A percentile compares a stretch with the other conserved stretches of the same genome.
Evolutionary conservation across 495 filamentous ascomycete genomes (phyloP).

Genomic region (Pyrenula aspistea): DNA sequence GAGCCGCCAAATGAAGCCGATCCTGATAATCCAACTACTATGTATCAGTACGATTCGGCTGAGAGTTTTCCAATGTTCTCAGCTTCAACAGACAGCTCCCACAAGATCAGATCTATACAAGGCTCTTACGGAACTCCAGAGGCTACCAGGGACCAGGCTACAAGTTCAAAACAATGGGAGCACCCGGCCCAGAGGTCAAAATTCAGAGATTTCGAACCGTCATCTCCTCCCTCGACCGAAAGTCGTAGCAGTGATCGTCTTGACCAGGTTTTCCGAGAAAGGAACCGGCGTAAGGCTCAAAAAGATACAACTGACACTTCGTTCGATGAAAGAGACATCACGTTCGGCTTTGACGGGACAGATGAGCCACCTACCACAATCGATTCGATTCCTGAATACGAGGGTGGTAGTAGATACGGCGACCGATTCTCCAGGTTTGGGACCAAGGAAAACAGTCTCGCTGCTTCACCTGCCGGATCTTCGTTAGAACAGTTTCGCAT

Average conservation of each 20-base stretch:
- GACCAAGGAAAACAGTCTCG: not conserved
- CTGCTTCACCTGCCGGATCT: not conserved
- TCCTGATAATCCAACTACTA: conserved; percentile 23
- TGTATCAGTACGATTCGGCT: conserved; percentile 57
- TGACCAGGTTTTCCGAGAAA: not conserved
- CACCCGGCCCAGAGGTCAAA: not conserved
- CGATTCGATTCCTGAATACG: not conserved
- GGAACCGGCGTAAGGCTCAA: not conserved
- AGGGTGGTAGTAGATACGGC: not conserved
- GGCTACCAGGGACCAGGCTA: not conserved
- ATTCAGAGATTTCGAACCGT: not conserved
- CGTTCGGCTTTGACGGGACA: not conserved
- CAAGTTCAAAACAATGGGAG: not conserved
- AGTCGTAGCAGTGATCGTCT: not conserved
- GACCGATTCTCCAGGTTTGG: not conserved
- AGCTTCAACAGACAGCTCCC: conserved; percentile 53
- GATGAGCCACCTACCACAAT: not conserved
- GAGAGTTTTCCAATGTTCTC: conserved; percentile 80
- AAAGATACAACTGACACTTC: not conserved
- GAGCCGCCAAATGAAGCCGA: conserved; percentile 22
- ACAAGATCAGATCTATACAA: conserved; percentile 29
- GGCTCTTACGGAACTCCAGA: conserved; percentile 21
- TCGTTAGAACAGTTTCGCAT: not conserved
- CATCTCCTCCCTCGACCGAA: not conserved
- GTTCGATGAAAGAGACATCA: not conserved